A percentile compares a stretch with the other conserved stretches of the same genome.
phyloP scores from a whole-genome alignment of 352 stramenopile genomes.

The Thalassiosira mediterranea region DNA sequence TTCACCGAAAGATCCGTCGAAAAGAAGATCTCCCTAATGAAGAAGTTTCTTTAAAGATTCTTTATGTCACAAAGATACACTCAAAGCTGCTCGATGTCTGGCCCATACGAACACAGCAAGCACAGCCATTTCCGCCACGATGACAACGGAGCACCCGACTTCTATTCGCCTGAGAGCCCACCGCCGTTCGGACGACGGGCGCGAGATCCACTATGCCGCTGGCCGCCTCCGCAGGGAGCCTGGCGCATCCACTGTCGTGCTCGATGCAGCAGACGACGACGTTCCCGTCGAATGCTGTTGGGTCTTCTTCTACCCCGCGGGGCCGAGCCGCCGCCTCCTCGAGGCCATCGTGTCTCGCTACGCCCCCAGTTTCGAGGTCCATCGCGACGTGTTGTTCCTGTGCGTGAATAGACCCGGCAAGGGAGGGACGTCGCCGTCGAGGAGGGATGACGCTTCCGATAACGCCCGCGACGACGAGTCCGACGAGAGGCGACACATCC shows the following conservation, averaged over 20 bases:
- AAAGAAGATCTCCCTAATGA: too few relatives aligned
- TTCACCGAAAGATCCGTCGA: too few relatives aligned
- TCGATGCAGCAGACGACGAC: neutral
- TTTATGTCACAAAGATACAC: too few relatives aligned
- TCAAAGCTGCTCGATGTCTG: too few relatives aligned
- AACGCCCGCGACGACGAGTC: neutral
- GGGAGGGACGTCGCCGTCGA: slow-evolving; percentile 22
- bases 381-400: slow-evolving; percentile 42
- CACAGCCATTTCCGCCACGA: too few relatives aligned
- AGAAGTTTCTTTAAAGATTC: too few relatives aligned
- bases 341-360: slow-evolving; percentile 37
- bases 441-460: neutral
- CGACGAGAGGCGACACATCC: slow-evolving; percentile 24
- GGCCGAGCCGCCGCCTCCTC: slow-evolving; percentile 40
- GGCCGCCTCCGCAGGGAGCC: slow-evolving; percentile 22
- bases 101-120: too few relatives aligned
- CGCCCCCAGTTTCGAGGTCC: slow-evolving; percentile 20
- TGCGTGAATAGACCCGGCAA: slow-evolving; percentile 53
- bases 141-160: too few relatives aligned
- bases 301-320: slow-evolving; percentile 49
- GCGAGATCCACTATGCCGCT: slow-evolving; percentile 40
- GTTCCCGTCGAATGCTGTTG: slow-evolving; percentile 20
- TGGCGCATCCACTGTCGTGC: neutral
- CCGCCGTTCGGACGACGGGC: slow-evolving; percentile 15
- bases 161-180: slow-evolving; percentile 32